phyloP scores from a whole-genome alignment of 306 rosid genomes.

The Sphenostylis stenocarpa region DNA sequence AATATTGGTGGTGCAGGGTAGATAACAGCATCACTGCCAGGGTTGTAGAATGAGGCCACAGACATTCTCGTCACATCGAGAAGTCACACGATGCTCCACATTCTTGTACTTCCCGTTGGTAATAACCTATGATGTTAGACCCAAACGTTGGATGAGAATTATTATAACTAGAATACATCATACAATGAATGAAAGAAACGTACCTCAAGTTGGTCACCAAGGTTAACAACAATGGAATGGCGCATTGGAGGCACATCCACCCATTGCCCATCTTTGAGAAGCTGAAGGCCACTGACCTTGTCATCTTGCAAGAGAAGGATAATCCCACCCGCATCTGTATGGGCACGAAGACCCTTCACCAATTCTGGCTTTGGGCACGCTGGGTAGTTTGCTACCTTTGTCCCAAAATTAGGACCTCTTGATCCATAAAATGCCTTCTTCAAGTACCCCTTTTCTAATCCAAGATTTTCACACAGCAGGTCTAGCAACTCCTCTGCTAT shows the following conservation, averaged over 20 bases:
- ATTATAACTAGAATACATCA: neutral
- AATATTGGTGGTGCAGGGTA: constrained; percentile 66
- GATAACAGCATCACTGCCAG: constrained; percentile 68
- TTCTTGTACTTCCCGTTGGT: constrained; percentile 81
- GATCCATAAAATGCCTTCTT: constrained; percentile 63
- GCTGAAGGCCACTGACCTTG: constrained; percentile 76
- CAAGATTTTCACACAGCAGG: constrained; percentile 74
- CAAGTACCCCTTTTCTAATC: constrained; percentile 59
- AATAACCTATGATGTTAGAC: constrained; percentile 43
- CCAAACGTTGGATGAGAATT: neutral
- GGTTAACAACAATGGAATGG: constrained; percentile 73
- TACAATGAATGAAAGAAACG: neutral
- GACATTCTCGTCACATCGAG: constrained; percentile 71
- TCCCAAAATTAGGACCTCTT: constrained; percentile 67
- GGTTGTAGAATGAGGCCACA: constrained; percentile 77
- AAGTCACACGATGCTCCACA: constrained; percentile 70
- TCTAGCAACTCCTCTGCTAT: constrained; percentile 67
- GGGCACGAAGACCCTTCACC: constrained; percentile 77
- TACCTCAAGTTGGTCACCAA: constrained; percentile 84
- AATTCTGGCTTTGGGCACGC: constrained; percentile 71
- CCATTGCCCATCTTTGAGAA: constrained; percentile 67
- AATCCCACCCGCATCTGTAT: constrained; percentile 80
- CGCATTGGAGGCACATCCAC: constrained; percentile 79
- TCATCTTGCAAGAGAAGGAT: constrained; percentile 78
- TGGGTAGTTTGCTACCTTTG: constrained; percentile 78